phyloP scores from a whole-genome alignment of 164 flowering plant species.

The Stephania japonica region DNA sequence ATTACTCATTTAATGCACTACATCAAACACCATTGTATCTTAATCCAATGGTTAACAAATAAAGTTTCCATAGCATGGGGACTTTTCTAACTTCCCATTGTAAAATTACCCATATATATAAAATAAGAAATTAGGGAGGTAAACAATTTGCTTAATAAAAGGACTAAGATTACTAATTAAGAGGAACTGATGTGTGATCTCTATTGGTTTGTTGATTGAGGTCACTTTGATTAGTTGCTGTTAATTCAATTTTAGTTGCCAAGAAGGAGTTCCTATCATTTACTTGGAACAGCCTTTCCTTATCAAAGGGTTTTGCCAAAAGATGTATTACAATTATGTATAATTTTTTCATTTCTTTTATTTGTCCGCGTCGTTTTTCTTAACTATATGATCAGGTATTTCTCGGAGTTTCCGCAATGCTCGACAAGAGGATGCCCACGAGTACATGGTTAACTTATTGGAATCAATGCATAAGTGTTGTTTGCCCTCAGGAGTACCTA shows the following conservation, averaged over 20 bases:
- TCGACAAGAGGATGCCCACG: slow-evolving; percentile 99
- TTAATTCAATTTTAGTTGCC: background rate
- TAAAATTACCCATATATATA: too few relatives aligned
- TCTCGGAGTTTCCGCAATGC: slow-evolving; percentile 81
- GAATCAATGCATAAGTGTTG: slow-evolving; percentile 99
- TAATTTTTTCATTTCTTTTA: background rate
- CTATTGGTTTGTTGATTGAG: background rate
- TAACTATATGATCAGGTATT: slow-evolving; percentile 61
- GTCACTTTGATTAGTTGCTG: background rate
- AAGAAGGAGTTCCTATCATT: background rate
- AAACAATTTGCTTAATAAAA: too few relatives aligned
- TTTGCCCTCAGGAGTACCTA: slow-evolving; percentile 87
- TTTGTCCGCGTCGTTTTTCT: slow-evolving; percentile 23
- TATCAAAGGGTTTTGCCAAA: background rate
- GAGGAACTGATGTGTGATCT: background rate
- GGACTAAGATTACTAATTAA: background rate
- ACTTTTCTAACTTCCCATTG: too few relatives aligned
- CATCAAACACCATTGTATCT: too few relatives aligned
- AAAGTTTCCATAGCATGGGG: too few relatives aligned
- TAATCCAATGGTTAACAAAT: too few relatives aligned
- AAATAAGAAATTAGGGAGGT: background rate
- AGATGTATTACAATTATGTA: background rate
- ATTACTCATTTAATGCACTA: too few relatives aligned
- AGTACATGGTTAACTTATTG: slow-evolving; percentile 90
- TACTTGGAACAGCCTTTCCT: background rate